Evolutionary conservation across 805 yeast genomes (phyloP).

Genomic region (Yarrowia porcina): DNA sequence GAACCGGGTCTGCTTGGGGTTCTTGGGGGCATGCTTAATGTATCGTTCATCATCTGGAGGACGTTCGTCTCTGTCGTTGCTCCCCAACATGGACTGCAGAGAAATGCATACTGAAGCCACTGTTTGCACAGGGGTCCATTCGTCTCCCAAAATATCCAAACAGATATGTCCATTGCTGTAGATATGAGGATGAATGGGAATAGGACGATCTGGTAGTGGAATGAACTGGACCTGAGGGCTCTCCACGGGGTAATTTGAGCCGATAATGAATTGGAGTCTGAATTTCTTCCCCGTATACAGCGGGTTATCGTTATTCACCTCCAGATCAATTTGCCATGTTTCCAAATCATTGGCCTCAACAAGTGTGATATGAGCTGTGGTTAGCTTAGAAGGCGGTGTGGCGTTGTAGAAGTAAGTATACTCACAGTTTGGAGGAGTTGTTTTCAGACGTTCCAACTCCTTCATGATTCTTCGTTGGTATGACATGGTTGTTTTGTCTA

Average conservation of each 20-base stretch:
- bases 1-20: conserved; percentile 52
- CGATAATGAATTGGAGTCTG: conserved; percentile 45
- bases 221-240: conserved; percentile 58
- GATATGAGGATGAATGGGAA: conserved; percentile 73
- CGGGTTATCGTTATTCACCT: conserved; percentile 39
- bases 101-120: conserved; percentile 44
- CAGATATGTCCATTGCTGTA: conserved; percentile 80
- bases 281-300: conserved; percentile 42
- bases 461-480: conserved; percentile 11
- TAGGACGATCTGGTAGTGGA: conserved; percentile 32
- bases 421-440: conserved; percentile 11
- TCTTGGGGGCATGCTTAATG: conserved; percentile 51
- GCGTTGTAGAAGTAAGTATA: neutral
- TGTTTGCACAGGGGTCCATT: conserved; percentile 65
- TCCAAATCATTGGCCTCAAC: conserved; percentile 39
- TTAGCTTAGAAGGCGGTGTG: neutral
- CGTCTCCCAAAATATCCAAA: conserved; percentile 57
- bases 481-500: neutral
- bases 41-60: conserved; percentile 59
- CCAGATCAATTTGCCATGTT: conserved; percentile 42
- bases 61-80: conserved; percentile 46
- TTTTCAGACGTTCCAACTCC: conserved; percentile 3
- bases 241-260: conserved; percentile 53
- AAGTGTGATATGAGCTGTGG: conserved; percentile 32
- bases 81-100: conserved; percentile 60